A percentile compares a stretch with the other conserved stretches of the same genome.
Conservation (phyloP, 495 filamentous ascomycete genomes). For the Hypoxylon subgilvum region DNA sequence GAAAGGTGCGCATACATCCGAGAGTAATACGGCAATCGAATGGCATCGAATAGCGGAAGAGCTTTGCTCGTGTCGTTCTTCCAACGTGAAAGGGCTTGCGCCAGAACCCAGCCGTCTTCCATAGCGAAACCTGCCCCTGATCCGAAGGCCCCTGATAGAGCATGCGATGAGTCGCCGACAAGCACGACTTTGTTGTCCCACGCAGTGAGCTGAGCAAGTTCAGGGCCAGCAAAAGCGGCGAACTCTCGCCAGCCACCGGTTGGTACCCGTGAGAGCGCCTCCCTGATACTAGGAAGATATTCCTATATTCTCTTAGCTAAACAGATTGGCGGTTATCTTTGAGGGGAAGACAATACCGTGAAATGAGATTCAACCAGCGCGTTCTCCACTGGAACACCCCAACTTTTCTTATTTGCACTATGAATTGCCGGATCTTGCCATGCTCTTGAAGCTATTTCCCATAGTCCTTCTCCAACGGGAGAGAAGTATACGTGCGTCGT, state of each 20-base stretch:
- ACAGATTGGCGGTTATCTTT: no score
- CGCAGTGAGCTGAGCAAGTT: conserved; percentile 45
- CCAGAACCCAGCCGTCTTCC: conserved; percentile 58
- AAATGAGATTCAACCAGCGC: conserved; percentile 50
- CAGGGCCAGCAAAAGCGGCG: conserved; percentile 50
- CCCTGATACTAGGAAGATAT: conserved; percentile 45
- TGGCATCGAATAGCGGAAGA: conserved; percentile 49
- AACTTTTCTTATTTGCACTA: conserved; percentile 49
- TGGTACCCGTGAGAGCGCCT: conserved; percentile 45
- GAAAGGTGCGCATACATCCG: conserved; percentile 48
- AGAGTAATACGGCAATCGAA: conserved; percentile 55
- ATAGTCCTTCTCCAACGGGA: conserved; percentile 48
- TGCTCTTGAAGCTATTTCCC: conserved; percentile 42
- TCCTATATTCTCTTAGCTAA: conserved; percentile 28
- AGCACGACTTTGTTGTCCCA: conserved; percentile 54
- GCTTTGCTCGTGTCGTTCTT: conserved; percentile 39
- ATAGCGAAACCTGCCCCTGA: conserved; percentile 59
- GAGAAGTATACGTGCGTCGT: conserved; percentile 54
- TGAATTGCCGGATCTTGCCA: conserved; percentile 37
- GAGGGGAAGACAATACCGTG: conserved; percentile 18
- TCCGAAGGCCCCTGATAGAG: conserved; percentile 55
- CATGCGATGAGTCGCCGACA: conserved; percentile 58
- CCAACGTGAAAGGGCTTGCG: conserved; percentile 47
- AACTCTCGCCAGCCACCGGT: conserved; percentile 54
- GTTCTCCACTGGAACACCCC: conserved; percentile 55